A percentile compares a stretch with the other conserved stretches of the same genome.
Conservation (phyloP, 2,329 filamentous ascomycete species). For the Aspergillus eucalypticola region DNA sequence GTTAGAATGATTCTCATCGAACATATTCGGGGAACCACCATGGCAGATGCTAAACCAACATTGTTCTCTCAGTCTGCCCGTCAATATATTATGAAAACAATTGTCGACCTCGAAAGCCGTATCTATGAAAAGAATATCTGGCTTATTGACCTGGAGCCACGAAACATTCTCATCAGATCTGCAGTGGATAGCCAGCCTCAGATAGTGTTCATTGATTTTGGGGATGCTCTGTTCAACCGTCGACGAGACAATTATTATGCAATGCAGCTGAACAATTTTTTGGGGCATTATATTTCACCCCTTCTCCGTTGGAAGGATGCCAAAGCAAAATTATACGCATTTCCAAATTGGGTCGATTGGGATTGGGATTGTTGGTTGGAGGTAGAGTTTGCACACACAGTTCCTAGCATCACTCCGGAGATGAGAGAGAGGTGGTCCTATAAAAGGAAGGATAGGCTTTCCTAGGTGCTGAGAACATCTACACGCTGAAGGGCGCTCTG, state of each 20-base stretch:
- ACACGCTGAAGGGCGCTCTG: too few relatives aligned
- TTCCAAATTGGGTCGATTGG: constrained; percentile 27
- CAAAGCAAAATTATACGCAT: constrained; percentile 4
- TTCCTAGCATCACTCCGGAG: constrained; percentile 19
- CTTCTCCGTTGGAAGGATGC: constrained; percentile 18
- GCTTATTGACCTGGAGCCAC: constrained; percentile 17
- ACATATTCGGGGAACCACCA: constrained; percentile 20
- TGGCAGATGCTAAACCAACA: constrained; percentile 17
- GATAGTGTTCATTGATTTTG: constrained; percentile 23
- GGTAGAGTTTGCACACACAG: constrained; percentile 23
- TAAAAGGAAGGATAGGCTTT: not conserved
- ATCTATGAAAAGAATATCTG: constrained; percentile 18
- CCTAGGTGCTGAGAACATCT: too few relatives aligned
- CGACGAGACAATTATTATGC: constrained; percentile 11
- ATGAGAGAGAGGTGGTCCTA: constrained; percentile 13
- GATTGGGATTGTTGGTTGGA: constrained; percentile 24
- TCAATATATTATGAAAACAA: constrained; percentile 22
- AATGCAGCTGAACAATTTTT: constrained; percentile 6
- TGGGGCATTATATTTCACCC: constrained; percentile 20
- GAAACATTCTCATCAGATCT: constrained; percentile 20
- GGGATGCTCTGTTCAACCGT: constrained; percentile 18
- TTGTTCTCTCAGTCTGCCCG: constrained; percentile 14
- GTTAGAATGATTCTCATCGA: constrained; percentile 28
- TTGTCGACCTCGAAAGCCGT: constrained; percentile 23
- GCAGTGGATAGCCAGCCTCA: not conserved